Evolutionary conservation across 1,284 basidiomycete species (phyloP), one percentile per base, ranked within the genome.

Genomic region (Sanguinoderma infundibulare): DNA sequence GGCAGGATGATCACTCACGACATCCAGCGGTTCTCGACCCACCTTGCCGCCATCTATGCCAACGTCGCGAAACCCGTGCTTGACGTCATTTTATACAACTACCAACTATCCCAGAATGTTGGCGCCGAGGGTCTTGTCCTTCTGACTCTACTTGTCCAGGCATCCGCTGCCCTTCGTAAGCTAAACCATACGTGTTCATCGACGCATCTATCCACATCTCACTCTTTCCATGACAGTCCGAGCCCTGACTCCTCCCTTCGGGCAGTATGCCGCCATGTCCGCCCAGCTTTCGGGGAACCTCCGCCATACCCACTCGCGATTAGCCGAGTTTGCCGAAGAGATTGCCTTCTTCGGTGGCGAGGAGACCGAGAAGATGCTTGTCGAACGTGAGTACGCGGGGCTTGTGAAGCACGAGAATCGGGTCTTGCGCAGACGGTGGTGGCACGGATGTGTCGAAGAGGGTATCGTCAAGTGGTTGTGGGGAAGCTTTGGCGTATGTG

Each of bases 381-480:
- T 98, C 58, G 96, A 98, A 75, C 83, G 95, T 49, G 91, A 95
- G 61, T 98, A 98, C 77, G 93, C 94, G 58, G 87, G 87, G 5
- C 82, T 98, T 32, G 85, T 98, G 67, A 91, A 90, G 74, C 97
- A 99, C 70, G 92, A 96, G 75, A 93, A 94, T 71, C 84, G 86
- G 59, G 91, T 98, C 2, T 82, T 97, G 69, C 79, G 85, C 47
- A 89, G 92, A 62, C 83, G 92, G 32, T 93, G 97, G 82, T 94
- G 91, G 87, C 95, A 98, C 75, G 90, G 92, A 1, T 94, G 96
- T 77, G 85, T 90, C 8, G 96, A 98, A 74, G 97, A 99, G 75
- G 95, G 95, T 2, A 91, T 99, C 60, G 92, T 98, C 72, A 98
- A 98, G 77, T 97, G 96, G 96, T 74, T 96, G 15, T 98, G 97